A percentile compares a stretch with the other conserved stretches of the same genome.
These are phyloP conservation scores for Bretschneidera sinensis DNA, from an alignment of 345 rosid genomes.

Conservation along the genomic window DNA sequence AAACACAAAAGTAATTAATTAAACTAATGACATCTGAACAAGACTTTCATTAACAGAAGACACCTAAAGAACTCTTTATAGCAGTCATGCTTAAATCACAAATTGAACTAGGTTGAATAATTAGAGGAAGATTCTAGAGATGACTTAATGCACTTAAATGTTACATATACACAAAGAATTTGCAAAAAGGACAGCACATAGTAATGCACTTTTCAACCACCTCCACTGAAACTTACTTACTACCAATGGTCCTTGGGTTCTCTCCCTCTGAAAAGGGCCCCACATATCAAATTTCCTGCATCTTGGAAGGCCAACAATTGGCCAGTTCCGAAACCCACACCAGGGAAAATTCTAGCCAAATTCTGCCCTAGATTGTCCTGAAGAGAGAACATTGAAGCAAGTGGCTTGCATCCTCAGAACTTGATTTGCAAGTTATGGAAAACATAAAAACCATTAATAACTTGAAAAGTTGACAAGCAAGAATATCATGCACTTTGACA, in stretches of 20 bases:
- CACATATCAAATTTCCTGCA: not conserved
- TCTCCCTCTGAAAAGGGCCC: no score
- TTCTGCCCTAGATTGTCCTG: not conserved
- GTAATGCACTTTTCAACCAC: no score
- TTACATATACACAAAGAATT: no score
- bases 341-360: not conserved
- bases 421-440: not conserved
- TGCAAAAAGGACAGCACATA: no score
- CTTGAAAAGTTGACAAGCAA: not conserved
- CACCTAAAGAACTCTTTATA: not conserved
- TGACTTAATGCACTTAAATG: no score
- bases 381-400: not conserved
- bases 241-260: no score
- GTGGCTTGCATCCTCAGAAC: not conserved
- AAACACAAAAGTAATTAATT: no score
- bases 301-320: not conserved
- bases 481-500: not conserved
- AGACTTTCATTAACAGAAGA: not conserved
- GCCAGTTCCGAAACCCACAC: not conserved
- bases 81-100: not conserved
- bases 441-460: not conserved
- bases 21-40: not conserved
- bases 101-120: not conserved
- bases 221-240: no score
- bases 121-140: no score